These are phyloP conservation scores for Pseudocercospora pini-densiflorae DNA, from an alignment of 2,329 filamentous ascomycete genomes.

Conservation along the genomic window DNA sequence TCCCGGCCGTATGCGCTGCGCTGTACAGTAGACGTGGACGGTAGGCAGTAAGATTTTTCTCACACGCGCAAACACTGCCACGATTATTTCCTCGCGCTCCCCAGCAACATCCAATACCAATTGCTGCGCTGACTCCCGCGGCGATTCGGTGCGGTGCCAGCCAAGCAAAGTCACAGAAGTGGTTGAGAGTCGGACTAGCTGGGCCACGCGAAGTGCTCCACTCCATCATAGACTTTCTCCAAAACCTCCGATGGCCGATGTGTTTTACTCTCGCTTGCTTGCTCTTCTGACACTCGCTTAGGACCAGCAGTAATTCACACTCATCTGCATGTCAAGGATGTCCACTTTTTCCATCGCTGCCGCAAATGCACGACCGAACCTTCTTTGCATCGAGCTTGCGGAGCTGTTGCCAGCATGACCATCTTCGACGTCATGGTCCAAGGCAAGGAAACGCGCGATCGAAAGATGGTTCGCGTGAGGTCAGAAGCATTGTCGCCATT, in stretches of 20 bases:
- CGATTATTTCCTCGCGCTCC: background rate
- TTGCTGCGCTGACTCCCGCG: background rate
- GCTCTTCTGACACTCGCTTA: background rate
- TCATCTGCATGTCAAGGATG: background rate
- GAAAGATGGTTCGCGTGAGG: background rate
- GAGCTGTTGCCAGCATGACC: slow-evolving; percentile 6
- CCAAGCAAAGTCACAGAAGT: background rate
- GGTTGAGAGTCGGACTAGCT: background rate
- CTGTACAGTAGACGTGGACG: background rate
- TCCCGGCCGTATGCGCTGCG: slow-evolving; percentile 7
- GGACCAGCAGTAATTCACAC: background rate
- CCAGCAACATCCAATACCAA: background rate
- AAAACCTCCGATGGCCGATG: background rate
- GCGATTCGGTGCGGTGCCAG: background rate
- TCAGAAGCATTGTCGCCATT: background rate
- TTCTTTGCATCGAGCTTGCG: background rate
- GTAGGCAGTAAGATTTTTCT: background rate
- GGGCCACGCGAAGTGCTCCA: background rate
- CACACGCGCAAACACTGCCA: slow-evolving; percentile 4
- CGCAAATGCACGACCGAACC: slow-evolving; percentile 2
- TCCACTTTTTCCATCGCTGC: background rate
- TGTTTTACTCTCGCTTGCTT: background rate
- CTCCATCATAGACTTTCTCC: background rate
- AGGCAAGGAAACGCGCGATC: slow-evolving; percentile 4
- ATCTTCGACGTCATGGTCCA: background rate